phyloP scores from a whole-genome alignment of 371 early-diverging fungal species.

The Choanephora cucurbitarum region DNA sequence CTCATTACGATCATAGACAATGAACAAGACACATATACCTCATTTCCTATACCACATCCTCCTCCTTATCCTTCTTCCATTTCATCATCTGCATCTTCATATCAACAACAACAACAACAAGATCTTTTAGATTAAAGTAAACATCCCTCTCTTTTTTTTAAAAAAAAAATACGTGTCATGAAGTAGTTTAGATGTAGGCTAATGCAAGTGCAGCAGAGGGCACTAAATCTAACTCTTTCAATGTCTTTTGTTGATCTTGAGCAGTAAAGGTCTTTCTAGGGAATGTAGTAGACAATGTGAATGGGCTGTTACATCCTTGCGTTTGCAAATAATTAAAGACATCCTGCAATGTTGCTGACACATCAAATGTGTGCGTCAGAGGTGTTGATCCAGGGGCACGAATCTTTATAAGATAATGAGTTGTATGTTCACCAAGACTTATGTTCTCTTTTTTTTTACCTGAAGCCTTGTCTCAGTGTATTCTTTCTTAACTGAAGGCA shows the following conservation, averaged over 20 bases:
- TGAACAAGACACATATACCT: neutral
- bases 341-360: constrained; percentile 63
- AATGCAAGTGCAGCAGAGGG: constrained; percentile 46
- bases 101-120: neutral
- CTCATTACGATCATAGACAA: neutral
- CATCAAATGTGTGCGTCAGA: constrained; percentile 71
- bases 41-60: neutral
- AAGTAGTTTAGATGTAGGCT: constrained; percentile 6
- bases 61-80: neutral
- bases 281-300: constrained; percentile 71
- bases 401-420: constrained; percentile 37
- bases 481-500: constrained; percentile 47
- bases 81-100: neutral
- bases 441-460: constrained; percentile 39
- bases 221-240: constrained; percentile 52
- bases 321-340: constrained; percentile 68
- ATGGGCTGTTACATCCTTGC: constrained; percentile 56
- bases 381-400: constrained; percentile 56
- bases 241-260: constrained; percentile 40
- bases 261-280: constrained; percentile 63
- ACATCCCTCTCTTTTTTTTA: too few relatives aligned
- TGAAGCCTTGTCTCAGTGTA: constrained; percentile 76
- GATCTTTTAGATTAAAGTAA: neutral
- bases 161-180: too few relatives aligned
- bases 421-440: too few relatives aligned